These are phyloP conservation scores for Aristolochia contorta DNA, from an alignment of 164 flowering plant species.

Conservation along the genomic window DNA sequence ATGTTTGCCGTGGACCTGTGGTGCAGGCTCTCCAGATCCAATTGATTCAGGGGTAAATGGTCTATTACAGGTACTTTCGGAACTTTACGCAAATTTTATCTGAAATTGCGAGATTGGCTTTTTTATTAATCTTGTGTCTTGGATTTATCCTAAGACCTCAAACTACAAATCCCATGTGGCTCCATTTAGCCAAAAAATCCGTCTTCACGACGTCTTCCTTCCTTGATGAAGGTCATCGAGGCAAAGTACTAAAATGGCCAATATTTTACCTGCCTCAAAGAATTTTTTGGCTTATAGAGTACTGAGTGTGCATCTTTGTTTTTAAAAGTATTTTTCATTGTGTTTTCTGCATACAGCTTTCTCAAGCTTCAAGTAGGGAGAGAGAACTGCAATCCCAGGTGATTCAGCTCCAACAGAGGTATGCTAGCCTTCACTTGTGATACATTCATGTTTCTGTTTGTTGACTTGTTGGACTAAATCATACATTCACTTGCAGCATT, in stretches of 20 bases:
- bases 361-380: constrained; percentile 23
- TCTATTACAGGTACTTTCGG: constrained; percentile 24
- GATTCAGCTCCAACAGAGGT: constrained; percentile 48
- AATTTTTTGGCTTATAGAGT: too few relatives aligned
- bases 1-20: neutral
- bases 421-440: constrained; percentile 6
- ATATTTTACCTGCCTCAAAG: too few relatives aligned
- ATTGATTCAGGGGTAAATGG: constrained; percentile 20
- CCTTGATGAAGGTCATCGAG: too few relatives aligned
- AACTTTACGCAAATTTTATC: neutral
- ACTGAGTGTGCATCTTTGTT: neutral
- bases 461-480: neutral
- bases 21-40: constrained; percentile 25
- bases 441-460: neutral
- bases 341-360: constrained; percentile 23
- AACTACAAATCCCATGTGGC: too few relatives aligned
- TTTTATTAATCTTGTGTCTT: too few relatives aligned
- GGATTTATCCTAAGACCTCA: too few relatives aligned
- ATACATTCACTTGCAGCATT: constrained; percentile 18
- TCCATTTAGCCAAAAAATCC: too few relatives aligned
- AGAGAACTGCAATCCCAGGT: constrained; percentile 39
- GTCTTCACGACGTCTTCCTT: too few relatives aligned
- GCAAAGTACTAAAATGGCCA: too few relatives aligned
- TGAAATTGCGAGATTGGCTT: too few relatives aligned
- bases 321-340: neutral